Conservation (phyloP, 1,139 yeast genomes). For the Yamadazyma diospyri region DNA sequence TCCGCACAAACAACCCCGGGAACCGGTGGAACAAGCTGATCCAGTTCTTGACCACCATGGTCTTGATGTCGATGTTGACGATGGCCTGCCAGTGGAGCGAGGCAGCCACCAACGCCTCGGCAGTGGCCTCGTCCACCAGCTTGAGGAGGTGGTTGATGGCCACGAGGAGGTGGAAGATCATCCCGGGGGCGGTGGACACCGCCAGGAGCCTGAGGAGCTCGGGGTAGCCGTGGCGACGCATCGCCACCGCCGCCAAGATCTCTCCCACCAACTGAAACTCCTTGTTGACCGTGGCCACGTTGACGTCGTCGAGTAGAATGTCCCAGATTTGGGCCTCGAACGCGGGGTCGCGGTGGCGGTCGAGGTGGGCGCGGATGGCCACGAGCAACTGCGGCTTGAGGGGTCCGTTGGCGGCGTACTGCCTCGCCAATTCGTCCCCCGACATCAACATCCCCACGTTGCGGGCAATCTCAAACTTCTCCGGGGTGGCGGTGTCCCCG, state of each 20-base stretch:
- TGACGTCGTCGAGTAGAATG: slow-evolving; percentile 9
- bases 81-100: slow-evolving; percentile 20
- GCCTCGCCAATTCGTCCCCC: slow-evolving; percentile 17
- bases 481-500: slow-evolving; percentile 9
- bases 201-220: slow-evolving; percentile 17
- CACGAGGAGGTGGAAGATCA: slow-evolving; percentile 30
- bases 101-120: slow-evolving; percentile 11
- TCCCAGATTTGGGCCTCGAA: slow-evolving; percentile 9
- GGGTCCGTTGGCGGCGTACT: slow-evolving; percentile 10
- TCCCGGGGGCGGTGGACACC: slow-evolving; percentile 14
- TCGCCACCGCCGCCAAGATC: slow-evolving; percentile 23
- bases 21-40: slow-evolving; percentile 43
- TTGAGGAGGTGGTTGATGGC: slow-evolving; percentile 32
- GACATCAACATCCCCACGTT: slow-evolving; percentile 13
- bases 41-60: slow-evolving; percentile 14
- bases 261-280: slow-evolving; percentile 30
- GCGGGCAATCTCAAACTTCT: slow-evolving; percentile 17
- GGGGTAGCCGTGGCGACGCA: slow-evolving; percentile 14
- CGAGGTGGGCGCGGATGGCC: slow-evolving; percentile 11
- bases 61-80: slow-evolving; percentile 43
- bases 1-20: slow-evolving; percentile 55
- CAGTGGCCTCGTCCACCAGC: slow-evolving; percentile 14
- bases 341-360: slow-evolving; percentile 7
- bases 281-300: slow-evolving; percentile 7
- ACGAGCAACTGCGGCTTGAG: slow-evolving; percentile 10